Percentiles rank a stretch among this genome's conserved stretches.
Evolutionary conservation across 805 yeast species (phyloP).

Genomic region (Cephaloascus fragrans): DNA sequence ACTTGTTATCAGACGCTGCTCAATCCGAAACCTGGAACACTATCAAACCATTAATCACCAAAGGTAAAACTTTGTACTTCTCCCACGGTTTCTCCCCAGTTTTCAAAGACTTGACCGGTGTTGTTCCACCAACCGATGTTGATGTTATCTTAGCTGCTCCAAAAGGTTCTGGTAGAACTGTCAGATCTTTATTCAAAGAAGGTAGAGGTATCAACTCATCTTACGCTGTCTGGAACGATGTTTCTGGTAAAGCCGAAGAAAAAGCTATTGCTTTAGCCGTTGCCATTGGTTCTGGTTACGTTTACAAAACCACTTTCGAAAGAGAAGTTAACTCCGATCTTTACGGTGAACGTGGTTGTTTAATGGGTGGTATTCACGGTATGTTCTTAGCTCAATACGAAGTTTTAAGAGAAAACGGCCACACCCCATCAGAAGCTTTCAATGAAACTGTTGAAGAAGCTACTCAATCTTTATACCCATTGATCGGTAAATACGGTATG

Average conservation of each 20-base stretch:
- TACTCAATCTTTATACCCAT: slow-evolving; percentile 98
- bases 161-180: slow-evolving; percentile 99
- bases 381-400: slow-evolving; percentile 99
- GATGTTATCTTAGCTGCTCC: slow-evolving; percentile 99
- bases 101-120: slow-evolving; percentile 94
- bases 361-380: slow-evolving; percentile 99
- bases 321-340: slow-evolving; percentile 98
- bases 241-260: slow-evolving; percentile 98
- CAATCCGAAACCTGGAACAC: slow-evolving; percentile 96
- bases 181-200: slow-evolving; percentile 97
- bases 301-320: slow-evolving; percentile 98
- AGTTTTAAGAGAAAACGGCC: slow-evolving; percentile 98
- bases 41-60: slow-evolving; percentile 84
- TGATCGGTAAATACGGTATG: slow-evolving; percentile 99
- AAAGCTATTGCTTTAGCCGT: slow-evolving; percentile 97
- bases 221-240: slow-evolving; percentile 99
- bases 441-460: slow-evolving; percentile 99
- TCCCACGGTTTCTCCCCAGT: slow-evolving; percentile 99
- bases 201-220: slow-evolving; percentile 99
- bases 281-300: slow-evolving; percentile 99
- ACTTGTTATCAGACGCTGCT: slow-evolving; percentile 98
- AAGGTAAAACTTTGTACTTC: slow-evolving; percentile 97
- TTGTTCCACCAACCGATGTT: slow-evolving; percentile 87
- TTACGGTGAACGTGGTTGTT: slow-evolving; percentile 99
- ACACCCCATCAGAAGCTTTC: slow-evolving; percentile 99